A percentile compares a stretch with the other conserved stretches of the same genome.
Evolutionary conservation across 176 grass and related monocot genomes (phyloP).

Genomic region (Cocos nucifera): DNA sequence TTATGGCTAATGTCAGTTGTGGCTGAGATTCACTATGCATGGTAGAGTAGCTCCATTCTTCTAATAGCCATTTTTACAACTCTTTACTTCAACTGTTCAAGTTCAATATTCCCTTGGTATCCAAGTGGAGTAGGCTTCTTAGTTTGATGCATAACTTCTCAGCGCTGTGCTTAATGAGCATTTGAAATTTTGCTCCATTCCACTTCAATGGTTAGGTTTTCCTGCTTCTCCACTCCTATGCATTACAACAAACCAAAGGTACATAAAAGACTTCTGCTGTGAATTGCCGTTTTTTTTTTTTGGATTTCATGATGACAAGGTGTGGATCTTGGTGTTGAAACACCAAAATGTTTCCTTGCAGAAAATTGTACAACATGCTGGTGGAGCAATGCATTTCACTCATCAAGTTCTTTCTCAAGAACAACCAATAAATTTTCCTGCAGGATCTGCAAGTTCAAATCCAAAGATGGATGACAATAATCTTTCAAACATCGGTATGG

Average conservation of each 20-base stretch:
- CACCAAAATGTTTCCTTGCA: conserved; percentile 9
- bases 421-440: conserved; percentile 15
- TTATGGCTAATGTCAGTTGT: conserved; percentile 22
- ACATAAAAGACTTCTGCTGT: conserved; percentile 11
- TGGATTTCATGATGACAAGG: too few relatives aligned
- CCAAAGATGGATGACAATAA: conserved; percentile 27
- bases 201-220: conserved; percentile 9
- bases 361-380: conserved; percentile 21
- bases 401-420: conserved; percentile 26
- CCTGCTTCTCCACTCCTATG: conserved; percentile 2
- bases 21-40: neutral
- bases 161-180: neutral
- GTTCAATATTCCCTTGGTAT: too few relatives aligned
- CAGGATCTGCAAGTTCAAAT: conserved; percentile 21
- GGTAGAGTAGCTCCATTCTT: neutral
- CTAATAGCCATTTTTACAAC: neutral
- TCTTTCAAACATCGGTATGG: conserved; percentile 24
- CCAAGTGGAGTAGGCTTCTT: neutral
- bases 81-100: too few relatives aligned
- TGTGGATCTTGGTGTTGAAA: too few relatives aligned
- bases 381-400: conserved; percentile 27
- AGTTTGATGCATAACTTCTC: neutral
- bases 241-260: conserved; percentile 37
- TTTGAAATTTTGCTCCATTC: neutral
- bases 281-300: too few relatives aligned